A percentile compares a stretch with the other conserved stretches of the same genome.
Evolutionary conservation across 176 grass and related monocot genomes (phyloP).

Genomic region (Lolium rigidum): DNA sequence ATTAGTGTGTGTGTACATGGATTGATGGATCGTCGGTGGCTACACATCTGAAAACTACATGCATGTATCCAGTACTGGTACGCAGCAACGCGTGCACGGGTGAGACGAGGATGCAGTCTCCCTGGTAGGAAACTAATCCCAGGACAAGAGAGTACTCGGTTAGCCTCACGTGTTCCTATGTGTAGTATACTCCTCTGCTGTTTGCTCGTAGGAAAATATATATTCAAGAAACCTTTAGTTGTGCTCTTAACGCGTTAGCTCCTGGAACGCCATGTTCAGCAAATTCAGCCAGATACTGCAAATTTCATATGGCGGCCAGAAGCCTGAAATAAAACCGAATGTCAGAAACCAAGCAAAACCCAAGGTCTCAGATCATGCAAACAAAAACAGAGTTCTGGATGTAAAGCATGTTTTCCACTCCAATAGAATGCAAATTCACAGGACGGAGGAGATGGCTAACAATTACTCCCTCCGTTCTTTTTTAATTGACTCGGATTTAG

Average conservation of each 20-base stretch:
- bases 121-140: too few species aligned
- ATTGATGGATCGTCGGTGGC: too few species aligned
- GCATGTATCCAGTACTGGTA: background rate
- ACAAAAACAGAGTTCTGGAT: background rate
- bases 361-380: background rate
- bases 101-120: too few species aligned
- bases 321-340: conserved; percentile 36
- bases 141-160: too few species aligned
- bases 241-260: background rate
- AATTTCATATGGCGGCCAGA: conserved; percentile 46
- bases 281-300: conserved; percentile 45
- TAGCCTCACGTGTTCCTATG: too few species aligned
- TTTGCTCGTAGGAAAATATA: background rate
- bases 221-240: background rate
- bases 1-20: too few species aligned
- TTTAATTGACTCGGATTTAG: too few species aligned
- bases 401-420: background rate
- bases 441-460: background rate
- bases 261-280: background rate
- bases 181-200: background rate
- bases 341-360: background rate
- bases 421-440: background rate
- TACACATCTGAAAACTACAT: background rate
- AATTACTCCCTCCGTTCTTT: too few species aligned
- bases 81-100: too few species aligned